These are phyloP conservation scores for Elongisporangium senticosum DNA, from an alignment of 352 stramenopile species.

Conservation along the genomic window DNA sequence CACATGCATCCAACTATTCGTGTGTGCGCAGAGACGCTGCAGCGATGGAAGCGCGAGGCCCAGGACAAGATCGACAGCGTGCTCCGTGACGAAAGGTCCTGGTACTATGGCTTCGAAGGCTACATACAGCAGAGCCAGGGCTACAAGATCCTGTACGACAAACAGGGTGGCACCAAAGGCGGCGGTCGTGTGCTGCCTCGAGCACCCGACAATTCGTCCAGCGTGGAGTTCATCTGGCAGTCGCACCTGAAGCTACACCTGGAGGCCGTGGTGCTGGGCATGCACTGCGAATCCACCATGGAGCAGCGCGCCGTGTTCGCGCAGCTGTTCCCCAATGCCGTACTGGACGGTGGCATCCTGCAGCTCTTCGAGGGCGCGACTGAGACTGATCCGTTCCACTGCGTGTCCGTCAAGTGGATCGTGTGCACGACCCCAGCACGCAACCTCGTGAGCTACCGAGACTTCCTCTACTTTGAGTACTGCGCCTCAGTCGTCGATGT, in stretches of 20 bases:
- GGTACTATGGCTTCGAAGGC: conserved; percentile 32
- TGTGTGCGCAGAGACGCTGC: not conserved
- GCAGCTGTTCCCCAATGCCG: not conserved
- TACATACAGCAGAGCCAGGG: conserved; percentile 20
- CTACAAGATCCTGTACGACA: conserved; percentile 20
- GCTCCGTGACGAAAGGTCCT: conserved; percentile 26
- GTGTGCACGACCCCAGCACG: not conserved
- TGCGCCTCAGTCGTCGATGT: not conserved
- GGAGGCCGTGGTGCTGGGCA: not conserved
- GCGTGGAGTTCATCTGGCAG: conserved; percentile 19
- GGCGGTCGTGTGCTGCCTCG: not conserved
- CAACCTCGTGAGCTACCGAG: not conserved
- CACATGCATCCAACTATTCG: not conserved
- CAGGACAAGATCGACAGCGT: conserved; percentile 26
- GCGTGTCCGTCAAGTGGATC: not conserved
- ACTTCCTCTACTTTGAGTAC: not conserved
- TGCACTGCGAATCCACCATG: not conserved
- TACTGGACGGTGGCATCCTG: not conserved
- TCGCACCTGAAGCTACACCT: not conserved
- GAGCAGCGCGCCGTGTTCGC: not conserved
- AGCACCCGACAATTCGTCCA: conserved; percentile 13
- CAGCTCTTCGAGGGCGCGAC: not conserved
- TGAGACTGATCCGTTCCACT: not conserved
- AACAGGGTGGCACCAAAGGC: conserved; percentile 21
- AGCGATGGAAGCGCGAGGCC: conserved; percentile 21